phyloP scores from a whole-genome alignment of 345 rosid species.

The Leavenworthia alabamica region DNA sequence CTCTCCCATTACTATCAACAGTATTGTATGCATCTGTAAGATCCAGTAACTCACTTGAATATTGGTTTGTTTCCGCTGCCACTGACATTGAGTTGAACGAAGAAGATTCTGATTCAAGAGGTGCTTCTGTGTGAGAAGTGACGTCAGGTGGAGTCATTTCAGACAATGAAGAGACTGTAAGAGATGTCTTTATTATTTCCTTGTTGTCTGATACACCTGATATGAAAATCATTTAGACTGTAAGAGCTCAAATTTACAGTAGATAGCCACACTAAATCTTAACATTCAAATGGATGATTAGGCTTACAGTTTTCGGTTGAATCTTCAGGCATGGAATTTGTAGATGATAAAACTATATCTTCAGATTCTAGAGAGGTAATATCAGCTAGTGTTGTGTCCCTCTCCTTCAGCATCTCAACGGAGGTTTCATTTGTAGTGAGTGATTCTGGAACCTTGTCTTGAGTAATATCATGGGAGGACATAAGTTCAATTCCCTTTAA shows the following conservation, averaged over 20 bases:
- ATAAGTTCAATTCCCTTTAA: slow-evolving; percentile 24
- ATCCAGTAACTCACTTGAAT: slow-evolving; percentile 43
- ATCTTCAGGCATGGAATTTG: slow-evolving; percentile 32
- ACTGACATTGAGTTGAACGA: slow-evolving; percentile 33
- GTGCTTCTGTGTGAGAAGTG: slow-evolving; percentile 13
- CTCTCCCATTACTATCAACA: slow-evolving; percentile 47
- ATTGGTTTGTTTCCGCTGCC: slow-evolving; percentile 34
- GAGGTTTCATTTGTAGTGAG: slow-evolving; percentile 27
- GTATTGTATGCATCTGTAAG: slow-evolving; percentile 81
- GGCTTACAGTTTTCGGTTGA: slow-evolving; percentile 49
- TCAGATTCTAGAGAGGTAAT: slow-evolving; percentile 13
- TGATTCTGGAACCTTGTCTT: slow-evolving; percentile 10
- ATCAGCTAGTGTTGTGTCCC: slow-evolving; percentile 15
- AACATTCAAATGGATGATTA: not conserved
- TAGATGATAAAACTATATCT: slow-evolving; percentile 20
- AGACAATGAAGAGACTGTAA: slow-evolving; percentile 35
- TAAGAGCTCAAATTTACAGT: not conserved
- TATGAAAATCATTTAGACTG: slow-evolving; percentile 2
- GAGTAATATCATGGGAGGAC: slow-evolving; percentile 13
- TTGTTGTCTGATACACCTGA: slow-evolving; percentile 39
- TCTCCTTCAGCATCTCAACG: slow-evolving; percentile 26
- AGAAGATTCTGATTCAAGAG: slow-evolving; percentile 22
- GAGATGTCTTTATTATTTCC: slow-evolving; percentile 31
- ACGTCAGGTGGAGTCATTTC: not conserved
- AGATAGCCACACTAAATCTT: not conserved